Conservation (phyloP, 257 asterid species). For the Orobanche coerulescens region DNA sequence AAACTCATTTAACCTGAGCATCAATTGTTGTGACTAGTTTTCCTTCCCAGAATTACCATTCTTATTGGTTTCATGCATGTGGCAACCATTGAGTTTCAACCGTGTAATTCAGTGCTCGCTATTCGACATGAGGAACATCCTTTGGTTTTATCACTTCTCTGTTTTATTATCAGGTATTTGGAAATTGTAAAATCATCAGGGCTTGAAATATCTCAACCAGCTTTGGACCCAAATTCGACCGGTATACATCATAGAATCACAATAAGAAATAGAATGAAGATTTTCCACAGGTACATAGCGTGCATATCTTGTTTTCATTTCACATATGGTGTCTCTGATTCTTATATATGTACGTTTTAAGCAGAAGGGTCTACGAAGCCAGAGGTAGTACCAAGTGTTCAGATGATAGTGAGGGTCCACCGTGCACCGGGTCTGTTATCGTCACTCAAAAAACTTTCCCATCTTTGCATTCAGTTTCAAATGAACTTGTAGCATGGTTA, state of each 20-base stretch:
- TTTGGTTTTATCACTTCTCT: slow-evolving; percentile 5
- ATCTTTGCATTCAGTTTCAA: not conserved
- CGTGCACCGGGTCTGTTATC: slow-evolving; percentile 75
- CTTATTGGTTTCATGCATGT: not conserved
- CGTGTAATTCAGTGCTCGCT: not conserved
- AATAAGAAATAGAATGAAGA: slow-evolving; percentile 55
- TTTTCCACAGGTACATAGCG: slow-evolving; percentile 58
- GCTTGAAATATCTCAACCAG: slow-evolving; percentile 96
- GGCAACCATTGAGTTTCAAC: not conserved
- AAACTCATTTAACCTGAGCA: too few species aligned
- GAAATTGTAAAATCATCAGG: slow-evolving; percentile 73
- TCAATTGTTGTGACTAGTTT: not conserved
- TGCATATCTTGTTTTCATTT: slow-evolving; percentile 8
- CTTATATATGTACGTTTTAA: slow-evolving; percentile 21
- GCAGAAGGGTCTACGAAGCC: slow-evolving; percentile 80
- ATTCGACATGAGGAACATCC: not conserved
- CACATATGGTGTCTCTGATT: slow-evolving; percentile 16
- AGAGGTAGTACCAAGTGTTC: slow-evolving; percentile 83
- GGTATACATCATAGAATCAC: slow-evolving; percentile 97
- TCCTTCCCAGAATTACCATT: not conserved
- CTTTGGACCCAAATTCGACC: slow-evolving; percentile 95
- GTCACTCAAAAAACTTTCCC: not conserved
- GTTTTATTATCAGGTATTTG: slow-evolving; percentile 49
- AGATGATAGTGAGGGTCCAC: slow-evolving; percentile 82
- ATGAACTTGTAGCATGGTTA: not conserved